Percentiles rank a stretch among this genome's conserved stretches.
Conservation (phyloP, 768 basidiomycete species). For the Auricularia sp. region DNA sequence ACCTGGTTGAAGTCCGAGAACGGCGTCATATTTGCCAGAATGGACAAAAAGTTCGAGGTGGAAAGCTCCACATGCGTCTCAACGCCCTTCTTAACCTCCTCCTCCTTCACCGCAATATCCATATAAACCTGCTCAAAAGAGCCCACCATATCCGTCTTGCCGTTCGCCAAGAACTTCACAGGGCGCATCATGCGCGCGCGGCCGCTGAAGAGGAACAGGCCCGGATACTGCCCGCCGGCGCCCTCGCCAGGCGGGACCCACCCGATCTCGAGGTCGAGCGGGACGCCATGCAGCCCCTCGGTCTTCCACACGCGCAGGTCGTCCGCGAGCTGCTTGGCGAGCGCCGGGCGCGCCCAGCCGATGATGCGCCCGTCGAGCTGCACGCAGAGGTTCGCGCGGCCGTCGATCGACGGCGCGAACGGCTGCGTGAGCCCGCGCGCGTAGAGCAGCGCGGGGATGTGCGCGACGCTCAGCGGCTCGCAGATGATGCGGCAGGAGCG, state of each 20-base stretch:
- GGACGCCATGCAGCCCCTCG: conserved; percentile 68
- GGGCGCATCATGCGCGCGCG: conserved; percentile 95
- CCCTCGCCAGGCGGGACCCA: conserved; percentile 70
- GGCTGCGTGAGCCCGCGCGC: conserved; percentile 92
- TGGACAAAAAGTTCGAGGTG: conserved; percentile 91
- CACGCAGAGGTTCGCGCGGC: conserved; percentile 65
- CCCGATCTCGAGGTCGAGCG: conserved; percentile 91
- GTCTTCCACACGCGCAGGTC: conserved; percentile 93
- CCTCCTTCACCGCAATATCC: conserved; percentile 88
- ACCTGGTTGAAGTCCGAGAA: conserved; percentile 99
- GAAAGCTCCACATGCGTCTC: conserved; percentile 90
- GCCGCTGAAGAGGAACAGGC: conserved; percentile 83
- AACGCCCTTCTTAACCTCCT: conserved; percentile 66
- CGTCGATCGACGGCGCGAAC: conserved; percentile 72
- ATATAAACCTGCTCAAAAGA: conserved; percentile 99
- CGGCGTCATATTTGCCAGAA: conserved; percentile 94
- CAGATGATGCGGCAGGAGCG: conserved; percentile 90
- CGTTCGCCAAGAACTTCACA: conserved; percentile 83
- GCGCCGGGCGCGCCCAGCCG: conserved; percentile 75
- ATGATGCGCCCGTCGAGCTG: conserved; percentile 95
- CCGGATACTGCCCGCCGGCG: conserved; percentile 87
- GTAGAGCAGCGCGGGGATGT: conserved; percentile 73
- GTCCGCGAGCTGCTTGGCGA: conserved; percentile 72
- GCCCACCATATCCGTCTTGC: conserved; percentile 80
- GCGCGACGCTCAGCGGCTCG: conserved; percentile 55